Evolutionary conservation across 495 filamentous ascomycete genomes (phyloP).

Genomic region (Podospora comata): DNA sequence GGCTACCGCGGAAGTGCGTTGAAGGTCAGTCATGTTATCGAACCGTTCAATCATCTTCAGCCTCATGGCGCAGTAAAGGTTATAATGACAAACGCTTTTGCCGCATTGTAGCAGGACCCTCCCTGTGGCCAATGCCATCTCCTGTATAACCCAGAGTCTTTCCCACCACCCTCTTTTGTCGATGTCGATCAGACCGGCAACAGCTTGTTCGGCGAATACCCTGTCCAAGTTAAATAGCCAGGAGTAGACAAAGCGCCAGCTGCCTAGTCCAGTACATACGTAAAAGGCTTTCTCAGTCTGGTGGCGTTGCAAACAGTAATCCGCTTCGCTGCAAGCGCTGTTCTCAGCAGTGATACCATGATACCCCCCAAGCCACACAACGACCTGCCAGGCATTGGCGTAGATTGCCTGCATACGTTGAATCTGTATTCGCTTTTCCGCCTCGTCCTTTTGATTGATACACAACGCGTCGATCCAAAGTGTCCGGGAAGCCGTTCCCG

Average conservation of each 20-base stretch:
- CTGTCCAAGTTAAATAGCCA: neutral
- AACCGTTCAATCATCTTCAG: too few relatives aligned
- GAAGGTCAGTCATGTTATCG: too few relatives aligned
- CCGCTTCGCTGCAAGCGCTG: neutral
- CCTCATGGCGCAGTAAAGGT: too few relatives aligned
- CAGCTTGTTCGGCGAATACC: neutral
- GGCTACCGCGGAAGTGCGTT: too few relatives aligned
- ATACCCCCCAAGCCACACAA: neutral
- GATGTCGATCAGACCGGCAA: neutral
- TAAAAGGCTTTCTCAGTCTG: neutral
- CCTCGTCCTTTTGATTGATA: constrained; percentile 4
- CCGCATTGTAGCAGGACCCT: neutral
- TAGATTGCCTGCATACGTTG: neutral
- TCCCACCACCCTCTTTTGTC: constrained; percentile 8
- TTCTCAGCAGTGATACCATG: neutral
- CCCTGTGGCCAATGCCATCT: constrained; percentile 7
- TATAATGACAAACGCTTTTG: neutral
- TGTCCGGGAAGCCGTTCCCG: neutral
- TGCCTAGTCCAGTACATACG: neutral
- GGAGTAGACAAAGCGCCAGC: too few relatives aligned
- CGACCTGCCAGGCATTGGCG: neutral
- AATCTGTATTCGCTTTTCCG: neutral
- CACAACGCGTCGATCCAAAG: constrained; percentile 2
- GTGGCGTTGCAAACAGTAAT: neutral
- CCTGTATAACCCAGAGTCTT: constrained; percentile 9